Evolutionary conservation across 495 filamentous ascomycete species (phyloP).

Genomic region (Neurospora sp.): DNA sequence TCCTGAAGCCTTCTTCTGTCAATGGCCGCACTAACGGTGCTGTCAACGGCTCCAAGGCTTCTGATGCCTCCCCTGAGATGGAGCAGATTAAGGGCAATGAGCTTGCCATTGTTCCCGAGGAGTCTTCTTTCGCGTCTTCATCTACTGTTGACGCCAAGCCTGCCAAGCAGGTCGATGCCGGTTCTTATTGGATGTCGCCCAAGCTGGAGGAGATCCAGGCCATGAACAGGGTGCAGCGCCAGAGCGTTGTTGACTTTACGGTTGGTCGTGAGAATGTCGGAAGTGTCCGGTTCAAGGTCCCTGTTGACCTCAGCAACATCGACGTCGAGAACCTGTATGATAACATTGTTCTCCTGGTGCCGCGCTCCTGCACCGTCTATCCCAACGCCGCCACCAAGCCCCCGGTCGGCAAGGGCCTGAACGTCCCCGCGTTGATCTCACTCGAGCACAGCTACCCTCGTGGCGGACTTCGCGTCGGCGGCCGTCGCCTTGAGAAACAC

Average conservation of each 20-base stretch:
- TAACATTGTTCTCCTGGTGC: conserved; percentile 59
- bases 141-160: conserved; percentile 10
- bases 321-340: conserved; percentile 61
- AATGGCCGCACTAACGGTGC: conserved; percentile 25
- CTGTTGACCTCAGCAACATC: conserved; percentile 68
- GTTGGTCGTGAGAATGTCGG: conserved; percentile 78
- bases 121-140: conserved; percentile 35
- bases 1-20: conserved; percentile 44
- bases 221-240: conserved; percentile 63
- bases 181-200: conserved; percentile 81
- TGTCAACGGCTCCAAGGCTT: conserved; percentile 36
- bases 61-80: conserved; percentile 50
- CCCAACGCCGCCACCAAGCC: conserved; percentile 66
- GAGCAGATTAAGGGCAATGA: conserved; percentile 66
- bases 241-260: conserved; percentile 58
- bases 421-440: conserved; percentile 75
- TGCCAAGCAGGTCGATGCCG: conserved; percentile 47
- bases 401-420: conserved; percentile 71
- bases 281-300: conserved; percentile 64
- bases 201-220: conserved; percentile 56
- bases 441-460: conserved; percentile 89
- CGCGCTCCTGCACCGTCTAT: conserved; percentile 80
- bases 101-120: conserved; percentile 69
- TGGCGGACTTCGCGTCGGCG: conserved; percentile 24
- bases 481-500: conserved; percentile 59